Evolutionary conservation across 805 yeast genomes (phyloP), one percentile per base, ranked within the genome.

Genomic region (Lipomyces mesembrius): DNA sequence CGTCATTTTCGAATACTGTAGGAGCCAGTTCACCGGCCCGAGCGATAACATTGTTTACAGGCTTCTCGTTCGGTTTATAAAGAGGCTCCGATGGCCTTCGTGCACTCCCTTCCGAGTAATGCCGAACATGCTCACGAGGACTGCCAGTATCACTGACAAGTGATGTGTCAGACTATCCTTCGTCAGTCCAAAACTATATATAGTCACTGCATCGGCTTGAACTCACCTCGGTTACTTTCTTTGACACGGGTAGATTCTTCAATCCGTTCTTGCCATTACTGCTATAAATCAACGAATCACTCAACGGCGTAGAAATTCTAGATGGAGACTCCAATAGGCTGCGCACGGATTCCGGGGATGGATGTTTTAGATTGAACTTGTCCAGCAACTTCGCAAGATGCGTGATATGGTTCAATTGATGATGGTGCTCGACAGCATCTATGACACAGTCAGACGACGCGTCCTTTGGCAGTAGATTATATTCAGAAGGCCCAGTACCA

Each of bases 381-480:
- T 61, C 68, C 32, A 64, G 63, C n/a, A 67, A 57, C 51, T 66
- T 57, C 1, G 68, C 70, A 46, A 64, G 37, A 32, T 57, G 68
- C 12, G 61, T 52, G 35, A 62, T 46, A 43, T 59, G 65, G 55
- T 52, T 54, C 9, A 59, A 32, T 20, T 53, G 61, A 12, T 54
- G 59, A 46, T 39, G 27, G n/a, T 14, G 34, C 20, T 39, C 59
- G 7, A 11, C 22, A 5, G 35, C n/a, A 20, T 39, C 57, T 55
- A 9, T 46, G n/a, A 25, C n/a, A 6, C 17, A 14, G 20, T 9
- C 17, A 22, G 49, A 43, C 49, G 22, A 43, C 22, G 27, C 9
- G 22, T n/a, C 22, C 22, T 43, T 43, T 17, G 8, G 49, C 49
- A 37, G 17, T 37, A 4, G 12, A 11, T n/a, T n/a, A n/a, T n/a